Conservation (phyloP, 1,284 basidiomycete species). For the Tilletia caries region DNA sequence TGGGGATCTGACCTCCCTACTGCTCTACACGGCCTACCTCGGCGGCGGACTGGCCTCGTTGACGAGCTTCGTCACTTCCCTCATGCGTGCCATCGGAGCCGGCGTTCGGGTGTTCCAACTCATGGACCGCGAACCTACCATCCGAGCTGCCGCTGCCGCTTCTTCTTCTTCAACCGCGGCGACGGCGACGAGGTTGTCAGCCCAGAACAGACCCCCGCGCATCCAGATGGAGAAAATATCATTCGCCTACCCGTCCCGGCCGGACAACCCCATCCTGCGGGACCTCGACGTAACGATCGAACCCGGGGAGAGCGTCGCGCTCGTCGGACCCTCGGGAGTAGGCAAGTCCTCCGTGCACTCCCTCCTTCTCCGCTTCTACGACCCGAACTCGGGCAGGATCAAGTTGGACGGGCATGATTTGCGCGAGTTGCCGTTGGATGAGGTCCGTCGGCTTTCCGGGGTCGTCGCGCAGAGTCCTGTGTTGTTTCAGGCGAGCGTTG, state of each 20-base stretch:
- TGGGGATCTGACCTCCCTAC: conserved; percentile 62
- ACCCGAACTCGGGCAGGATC: conserved; percentile 75
- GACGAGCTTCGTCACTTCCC: conserved; percentile 56
- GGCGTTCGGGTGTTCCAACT: conserved; percentile 89
- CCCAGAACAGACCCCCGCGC: conserved; percentile 15
- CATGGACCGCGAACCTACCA: conserved; percentile 63
- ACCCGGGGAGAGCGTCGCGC: conserved; percentile 49
- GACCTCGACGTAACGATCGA: conserved; percentile 53
- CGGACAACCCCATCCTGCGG: conserved; percentile 52
- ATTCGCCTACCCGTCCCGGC: conserved; percentile 55
- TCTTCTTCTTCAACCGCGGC: conserved; percentile 7
- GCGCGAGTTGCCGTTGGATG: conserved; percentile 64
- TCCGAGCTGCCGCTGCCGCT: conserved; percentile 21
- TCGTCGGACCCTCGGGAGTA: conserved; percentile 54
- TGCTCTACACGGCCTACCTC: conserved; percentile 89
- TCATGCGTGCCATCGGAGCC: conserved; percentile 77
- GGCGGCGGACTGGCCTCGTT: conserved; percentile 61
- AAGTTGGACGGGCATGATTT: conserved; percentile 80
- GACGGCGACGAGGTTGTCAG: conserved; percentile 17
- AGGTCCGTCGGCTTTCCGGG: conserved; percentile 41
- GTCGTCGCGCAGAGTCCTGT: conserved; percentile 50
- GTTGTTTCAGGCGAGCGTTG: conserved; percentile 72
- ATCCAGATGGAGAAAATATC: conserved; percentile 56
- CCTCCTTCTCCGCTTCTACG: conserved; percentile 85
- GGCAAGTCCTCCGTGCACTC: conserved; percentile 84